Conservation (phyloP, 306 rosid species). For the Lotus japonicus region DNA sequence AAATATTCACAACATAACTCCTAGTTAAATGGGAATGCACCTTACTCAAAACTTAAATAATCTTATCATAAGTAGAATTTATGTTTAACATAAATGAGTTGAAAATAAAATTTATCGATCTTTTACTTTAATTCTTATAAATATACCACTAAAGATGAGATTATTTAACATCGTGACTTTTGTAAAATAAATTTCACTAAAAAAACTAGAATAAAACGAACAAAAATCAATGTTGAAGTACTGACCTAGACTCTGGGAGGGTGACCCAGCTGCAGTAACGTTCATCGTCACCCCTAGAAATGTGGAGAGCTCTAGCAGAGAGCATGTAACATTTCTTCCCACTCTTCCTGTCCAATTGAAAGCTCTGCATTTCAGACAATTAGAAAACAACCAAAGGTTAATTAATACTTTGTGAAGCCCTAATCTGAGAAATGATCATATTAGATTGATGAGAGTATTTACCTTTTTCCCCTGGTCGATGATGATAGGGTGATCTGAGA, state of each 20-base stretch:
- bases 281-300: constrained; percentile 15
- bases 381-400: too few relatives aligned
- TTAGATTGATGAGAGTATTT: background rate
- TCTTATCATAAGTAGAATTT: too few relatives aligned
- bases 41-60: too few relatives aligned
- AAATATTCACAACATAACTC: too few relatives aligned
- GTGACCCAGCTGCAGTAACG: constrained; percentile 30
- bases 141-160: background rate
- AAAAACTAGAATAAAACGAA: background rate
- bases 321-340: constrained; percentile 46
- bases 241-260: constrained; percentile 37
- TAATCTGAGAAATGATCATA: too few relatives aligned
- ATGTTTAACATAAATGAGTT: too few relatives aligned
- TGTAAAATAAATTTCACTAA: too few relatives aligned
- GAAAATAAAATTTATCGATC: too few relatives aligned
- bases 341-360: constrained; percentile 29
- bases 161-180: background rate
- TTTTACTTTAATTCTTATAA: too few relatives aligned
- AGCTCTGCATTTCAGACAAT: constrained; percentile 23
- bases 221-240: background rate
- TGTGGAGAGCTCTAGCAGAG: constrained; percentile 29
- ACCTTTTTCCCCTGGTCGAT: constrained; percentile 15
- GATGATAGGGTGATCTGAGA: constrained; percentile 11
- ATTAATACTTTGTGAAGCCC: too few relatives aligned
- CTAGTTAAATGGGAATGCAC: too few relatives aligned